Evolutionary conservation across 495 filamentous ascomycete genomes (phyloP).

Genomic region (Sporormia fimetaria): DNA sequence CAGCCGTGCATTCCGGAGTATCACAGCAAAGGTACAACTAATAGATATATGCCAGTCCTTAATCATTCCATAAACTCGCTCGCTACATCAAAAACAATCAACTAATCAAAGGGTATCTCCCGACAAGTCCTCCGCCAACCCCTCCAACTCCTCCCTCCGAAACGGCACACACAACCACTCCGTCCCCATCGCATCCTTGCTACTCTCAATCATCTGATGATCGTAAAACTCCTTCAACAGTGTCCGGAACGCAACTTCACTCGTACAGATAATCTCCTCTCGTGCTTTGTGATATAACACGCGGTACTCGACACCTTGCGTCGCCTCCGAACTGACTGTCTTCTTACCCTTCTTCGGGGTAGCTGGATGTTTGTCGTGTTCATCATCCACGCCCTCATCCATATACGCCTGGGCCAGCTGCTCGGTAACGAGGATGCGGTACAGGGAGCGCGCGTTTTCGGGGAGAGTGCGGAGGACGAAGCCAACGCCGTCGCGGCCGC

Average conservation of each 20-base stretch:
- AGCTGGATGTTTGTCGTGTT: conserved; percentile 32
- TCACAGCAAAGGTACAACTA: too few species aligned
- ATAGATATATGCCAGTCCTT: too few species aligned
- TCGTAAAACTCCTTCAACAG: conserved; percentile 95
- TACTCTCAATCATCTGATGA: conserved; percentile 86
- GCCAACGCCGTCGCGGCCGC: conserved; percentile 82
- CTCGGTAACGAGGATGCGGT: conserved; percentile 71
- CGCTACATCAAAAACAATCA: too few species aligned
- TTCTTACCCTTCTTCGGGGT: conserved; percentile 19
- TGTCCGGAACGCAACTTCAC: conserved; percentile 88
- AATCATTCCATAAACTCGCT: too few species aligned
- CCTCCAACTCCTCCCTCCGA: conserved; percentile 78
- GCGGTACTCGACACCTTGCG: conserved; percentile 70
- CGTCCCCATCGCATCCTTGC: conserved; percentile 71
- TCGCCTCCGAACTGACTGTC: conserved; percentile 3
- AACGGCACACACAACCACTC: conserved; percentile 81
- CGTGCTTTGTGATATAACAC: conserved; percentile 87
- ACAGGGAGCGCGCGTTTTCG: conserved; percentile 81
- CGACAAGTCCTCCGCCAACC: conserved; percentile 61
- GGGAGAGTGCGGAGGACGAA: conserved; percentile 84
- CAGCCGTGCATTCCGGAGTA: too few species aligned
- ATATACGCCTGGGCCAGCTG: conserved; percentile 43
- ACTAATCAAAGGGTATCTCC: conserved; percentile 9
- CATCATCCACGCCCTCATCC: conserved; percentile 28
- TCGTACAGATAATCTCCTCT: conserved; percentile 93